Evolutionary conservation across 129 eudicot species (phyloP).

Genomic region (Centella asiatica): DNA sequence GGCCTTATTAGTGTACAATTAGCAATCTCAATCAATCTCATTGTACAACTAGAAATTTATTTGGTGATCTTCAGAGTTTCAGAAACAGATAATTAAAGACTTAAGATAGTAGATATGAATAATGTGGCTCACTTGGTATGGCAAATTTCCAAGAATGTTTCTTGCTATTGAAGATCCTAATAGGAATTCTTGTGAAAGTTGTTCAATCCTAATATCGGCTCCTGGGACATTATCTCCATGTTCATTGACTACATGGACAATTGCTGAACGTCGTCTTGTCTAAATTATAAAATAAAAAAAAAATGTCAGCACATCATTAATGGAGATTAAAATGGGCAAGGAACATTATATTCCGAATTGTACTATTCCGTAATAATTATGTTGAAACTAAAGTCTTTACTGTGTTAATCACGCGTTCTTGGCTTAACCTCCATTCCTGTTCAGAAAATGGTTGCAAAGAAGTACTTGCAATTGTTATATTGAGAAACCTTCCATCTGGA

Average conservation of each 20-base stretch:
- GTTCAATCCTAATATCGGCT: not conserved
- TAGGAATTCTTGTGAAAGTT: not conserved
- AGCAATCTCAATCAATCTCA: no score
- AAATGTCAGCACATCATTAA: not conserved
- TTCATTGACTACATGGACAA: not conserved
- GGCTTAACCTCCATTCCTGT: slow-evolving; percentile 13
- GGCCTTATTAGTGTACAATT: no score
- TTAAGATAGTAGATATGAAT: no score
- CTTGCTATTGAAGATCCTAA: slow-evolving; percentile 9
- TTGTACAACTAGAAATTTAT: no score
- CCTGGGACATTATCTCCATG: not conserved
- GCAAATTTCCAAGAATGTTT: not conserved
- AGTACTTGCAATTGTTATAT: not conserved
- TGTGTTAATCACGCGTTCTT: not conserved
- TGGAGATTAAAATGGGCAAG: not conserved
- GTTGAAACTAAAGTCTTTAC: not conserved
- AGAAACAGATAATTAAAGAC: no score
- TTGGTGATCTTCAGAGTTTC: no score
- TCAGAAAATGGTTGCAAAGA: slow-evolving; percentile 2
- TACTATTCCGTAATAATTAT: no score
- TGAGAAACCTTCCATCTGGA: no score
- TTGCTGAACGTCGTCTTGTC: not conserved
- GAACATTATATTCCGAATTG: no score
- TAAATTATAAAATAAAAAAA: not conserved
- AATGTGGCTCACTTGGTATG: no score